Evolutionary conservation across 208 protist genomes (phyloP), one percentile per base, ranked within the genome.

Genomic region (Angomonas ambiguus): DNA sequence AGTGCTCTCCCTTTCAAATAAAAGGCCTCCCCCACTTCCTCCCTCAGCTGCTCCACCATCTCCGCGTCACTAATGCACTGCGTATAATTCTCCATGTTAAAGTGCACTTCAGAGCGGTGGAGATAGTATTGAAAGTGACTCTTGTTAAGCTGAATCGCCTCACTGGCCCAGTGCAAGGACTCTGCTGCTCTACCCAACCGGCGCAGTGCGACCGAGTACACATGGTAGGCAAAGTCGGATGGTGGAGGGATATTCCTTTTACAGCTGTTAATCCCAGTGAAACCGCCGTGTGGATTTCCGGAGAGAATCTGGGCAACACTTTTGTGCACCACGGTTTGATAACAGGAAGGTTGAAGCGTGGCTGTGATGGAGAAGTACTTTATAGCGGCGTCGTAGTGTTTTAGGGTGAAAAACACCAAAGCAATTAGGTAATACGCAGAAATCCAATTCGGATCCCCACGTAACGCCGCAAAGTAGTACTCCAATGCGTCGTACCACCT

Each of bases 1-100:
- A 80, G 63, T n/a, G 87, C 82, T n/a, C 89, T 83, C 10, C 73
- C 93, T 18, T 81, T 62, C 1, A 94, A 67, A 67, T 95, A 97
- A 64, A 83, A 88, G n/a, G 87, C 73, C 33, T 93, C 79, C 1
- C 67, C 80, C 0, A 76, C 32, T 3, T 53, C 24, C 31, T 42
- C 60, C 8, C 33, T 27, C 31, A 48, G 20, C 25, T 20, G 35
- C 58, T 73, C 28, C 10, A 58, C 32, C 32, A 25, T 45, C 59
- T 74, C 31, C 11, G 59, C 30, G 51, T 80, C 74, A 30, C 67
- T 67, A 0, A 78, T 20, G 56, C 68, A 72, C 18, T 45, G 56
- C 1, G 22, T 22, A 51, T 76, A 80, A 33, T 72, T 31, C 11
- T 63, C 62, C 32, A 85, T 3, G 51, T 51, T 55, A 56, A 75